Conservation (phyloP, 176 grass and related monocot genomes). For the Musa troglodytarum region DNA sequence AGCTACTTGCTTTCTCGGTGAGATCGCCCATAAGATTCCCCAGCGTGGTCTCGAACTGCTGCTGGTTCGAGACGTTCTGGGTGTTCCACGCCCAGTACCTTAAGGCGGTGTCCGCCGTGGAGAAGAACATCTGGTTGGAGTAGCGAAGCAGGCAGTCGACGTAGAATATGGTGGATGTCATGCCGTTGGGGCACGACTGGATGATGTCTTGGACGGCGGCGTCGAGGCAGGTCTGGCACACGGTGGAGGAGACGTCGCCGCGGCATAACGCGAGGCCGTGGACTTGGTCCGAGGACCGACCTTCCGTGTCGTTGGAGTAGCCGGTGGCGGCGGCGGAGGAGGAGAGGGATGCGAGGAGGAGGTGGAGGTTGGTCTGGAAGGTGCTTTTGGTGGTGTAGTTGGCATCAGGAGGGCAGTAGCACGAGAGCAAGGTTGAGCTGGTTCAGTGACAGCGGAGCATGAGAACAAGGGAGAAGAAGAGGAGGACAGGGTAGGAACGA, state of each 20-base stretch:
- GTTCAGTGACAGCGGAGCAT: neutral
- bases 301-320: slow-evolving; percentile 22
- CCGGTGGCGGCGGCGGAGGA: slow-evolving; percentile 2
- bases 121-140: slow-evolving; percentile 35
- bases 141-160: slow-evolving; percentile 33
- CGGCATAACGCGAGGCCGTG: slow-evolving; percentile 52
- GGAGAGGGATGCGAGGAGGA: slow-evolving; percentile 29
- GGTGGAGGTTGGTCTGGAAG: slow-evolving; percentile 42
- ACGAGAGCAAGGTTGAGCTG: neutral
- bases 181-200: slow-evolving; percentile 18
- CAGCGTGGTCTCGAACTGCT: slow-evolving; percentile 3
- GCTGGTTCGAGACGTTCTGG: neutral
- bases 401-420: slow-evolving; percentile 12
- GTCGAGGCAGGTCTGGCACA: slow-evolving; percentile 28
- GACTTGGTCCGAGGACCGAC: slow-evolving; percentile 12
- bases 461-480: neutral
- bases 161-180: slow-evolving; percentile 10
- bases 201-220: neutral
- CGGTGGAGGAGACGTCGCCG: slow-evolving; percentile 15
- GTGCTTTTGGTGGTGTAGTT: slow-evolving; percentile 38
- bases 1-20: slow-evolving; percentile 5
- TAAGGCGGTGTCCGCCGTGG: neutral
- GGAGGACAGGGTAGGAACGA: neutral
- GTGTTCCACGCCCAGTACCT: rapidly evolving
- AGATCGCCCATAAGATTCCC: slow-evolving; percentile 28